These are phyloP conservation scores for Aplosporella prunicola DNA, from an alignment of 2,329 filamentous ascomycete genomes.

Conservation along the genomic window DNA sequence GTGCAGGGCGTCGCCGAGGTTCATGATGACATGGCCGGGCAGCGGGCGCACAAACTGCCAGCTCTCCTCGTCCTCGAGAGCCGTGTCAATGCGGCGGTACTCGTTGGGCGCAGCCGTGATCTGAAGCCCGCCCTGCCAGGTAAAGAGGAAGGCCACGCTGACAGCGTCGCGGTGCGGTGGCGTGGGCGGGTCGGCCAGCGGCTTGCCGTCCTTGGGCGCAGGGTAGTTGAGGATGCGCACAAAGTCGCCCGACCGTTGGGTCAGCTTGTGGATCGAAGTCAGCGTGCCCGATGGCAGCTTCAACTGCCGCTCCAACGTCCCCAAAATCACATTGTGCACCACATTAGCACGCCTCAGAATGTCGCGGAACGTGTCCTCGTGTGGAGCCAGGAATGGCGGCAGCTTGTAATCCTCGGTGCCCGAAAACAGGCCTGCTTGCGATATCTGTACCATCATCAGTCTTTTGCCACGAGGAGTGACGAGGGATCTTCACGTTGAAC, in stretches of 20 bases:
- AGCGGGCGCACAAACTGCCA: conserved; percentile 48
- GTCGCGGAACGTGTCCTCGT: conserved; percentile 42
- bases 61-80: conserved; percentile 17
- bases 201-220: conserved; percentile 33
- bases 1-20: conserved; percentile 40
- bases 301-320: too few species aligned
- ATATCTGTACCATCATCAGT: too few species aligned
- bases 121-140: conserved; percentile 47
- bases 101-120: conserved; percentile 21
- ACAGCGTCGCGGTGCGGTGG: conserved; percentile 53
- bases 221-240: conserved; percentile 44
- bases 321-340: too few species aligned
- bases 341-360: conserved; percentile 28
- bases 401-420: too few species aligned
- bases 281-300: conserved; percentile 34
- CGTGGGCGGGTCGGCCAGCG: conserved; percentile 39
- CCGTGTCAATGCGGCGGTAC: background rate
- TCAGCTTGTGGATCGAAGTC: conserved; percentile 37
- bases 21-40: conserved; percentile 38
- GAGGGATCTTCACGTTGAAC: background rate
- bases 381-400: conserved; percentile 31
- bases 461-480: too few species aligned
- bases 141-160: conserved; percentile 47
- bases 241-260: conserved; percentile 40
- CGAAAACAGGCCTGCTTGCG: too few species aligned